Base-by-base conservation (phyloP, 2,329 filamentous ascomycete genomes). In the Paraphoma chrysanthemicola region DNA sequence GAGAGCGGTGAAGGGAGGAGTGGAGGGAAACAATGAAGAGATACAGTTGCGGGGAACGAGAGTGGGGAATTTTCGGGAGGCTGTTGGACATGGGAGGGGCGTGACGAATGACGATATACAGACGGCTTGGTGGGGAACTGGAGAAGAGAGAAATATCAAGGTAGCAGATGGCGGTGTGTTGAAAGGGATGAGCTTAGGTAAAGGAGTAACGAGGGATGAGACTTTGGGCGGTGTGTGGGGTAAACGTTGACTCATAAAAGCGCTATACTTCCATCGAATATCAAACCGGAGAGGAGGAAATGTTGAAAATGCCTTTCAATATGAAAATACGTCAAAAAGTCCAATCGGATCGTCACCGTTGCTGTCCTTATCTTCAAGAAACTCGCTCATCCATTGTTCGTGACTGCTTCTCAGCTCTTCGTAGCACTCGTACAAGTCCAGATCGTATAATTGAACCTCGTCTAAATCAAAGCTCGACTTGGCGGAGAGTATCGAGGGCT, bases 341-440 rank as follows among this genome's bases (percentile, higher is more conserved):
- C 29, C 31, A 29, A 45, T 29, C 11, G 18, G 7, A 44, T 51
- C 43, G 11, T 47, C 44, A 10, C 6, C 39, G 11, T 49, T 33
- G 18, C 29, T 17, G n/a, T 47, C 51, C 7, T 49, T 36, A 7
- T 57, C 41, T 16, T 31, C 29, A 31, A 38, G 17, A 14, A 39
- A 14, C 17, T 58, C 52, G 8, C 16, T 33, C 58, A 60, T 60
- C 54, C 58, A 61, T 33, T 56, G 42, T 23, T 39, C 30, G 38
- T 61, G 58, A 16, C 30, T 16, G 29, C 29, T 31, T 11, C 54
- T 9, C 17, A 61, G 30, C 18, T 56, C 46, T 23, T 23, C 23
- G 23, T 23, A 23, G 23, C 23, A 36, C n/a, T 55, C 48, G 2
- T 14, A 16, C 16, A n/a, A 9, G 16, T 42, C 39, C 7, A 42